Percentiles rank a stretch among this genome's conserved stretches.
phyloP scores from a whole-genome alignment of 495 filamentous ascomycete genomes.

The Niebla homalea region DNA sequence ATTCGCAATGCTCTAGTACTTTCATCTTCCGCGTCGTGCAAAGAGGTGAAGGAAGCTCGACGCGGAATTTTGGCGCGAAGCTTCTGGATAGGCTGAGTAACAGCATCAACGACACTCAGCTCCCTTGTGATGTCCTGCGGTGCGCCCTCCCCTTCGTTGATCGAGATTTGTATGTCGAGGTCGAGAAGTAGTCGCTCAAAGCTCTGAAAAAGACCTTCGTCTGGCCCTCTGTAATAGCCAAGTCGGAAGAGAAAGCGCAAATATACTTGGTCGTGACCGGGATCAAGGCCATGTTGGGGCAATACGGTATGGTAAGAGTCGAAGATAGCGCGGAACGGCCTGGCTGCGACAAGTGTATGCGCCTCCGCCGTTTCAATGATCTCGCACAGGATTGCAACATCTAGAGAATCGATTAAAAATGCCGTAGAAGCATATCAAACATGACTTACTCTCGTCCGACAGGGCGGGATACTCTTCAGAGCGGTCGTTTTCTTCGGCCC shows the following conservation, averaged over 20 bases:
- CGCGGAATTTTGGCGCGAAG: slow-evolving; percentile 24
- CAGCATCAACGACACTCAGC: slow-evolving; percentile 7
- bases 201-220: slow-evolving; percentile 44
- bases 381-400: slow-evolving; percentile 64
- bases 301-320: slow-evolving; percentile 64
- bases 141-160: slow-evolving; percentile 32
- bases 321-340: slow-evolving; percentile 70
- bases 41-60: slow-evolving; percentile 44
- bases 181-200: slow-evolving; percentile 51
- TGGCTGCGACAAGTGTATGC: slow-evolving; percentile 45
- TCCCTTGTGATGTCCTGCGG: slow-evolving; percentile 17
- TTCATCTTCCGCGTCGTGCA: slow-evolving; percentile 41
- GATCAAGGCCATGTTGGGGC: slow-evolving; percentile 48
- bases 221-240: slow-evolving; percentile 40
- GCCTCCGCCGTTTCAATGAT: slow-evolving; percentile 60
- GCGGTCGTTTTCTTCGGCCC: slow-evolving; percentile 30
- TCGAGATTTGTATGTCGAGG: slow-evolving; percentile 55
- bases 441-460: slow-evolving; percentile 49
- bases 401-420: slow-evolving; percentile 28
- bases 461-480: slow-evolving; percentile 35
- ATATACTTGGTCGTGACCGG: slow-evolving; percentile 59
- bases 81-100: slow-evolving; percentile 14
- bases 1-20: slow-evolving; percentile 28
- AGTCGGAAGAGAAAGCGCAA: slow-evolving; percentile 71
- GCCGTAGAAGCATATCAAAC: slow-evolving; percentile 1